Conservation (phyloP, 192 early-diverging fungal species). For the Helicostylum pulchrum region DNA sequence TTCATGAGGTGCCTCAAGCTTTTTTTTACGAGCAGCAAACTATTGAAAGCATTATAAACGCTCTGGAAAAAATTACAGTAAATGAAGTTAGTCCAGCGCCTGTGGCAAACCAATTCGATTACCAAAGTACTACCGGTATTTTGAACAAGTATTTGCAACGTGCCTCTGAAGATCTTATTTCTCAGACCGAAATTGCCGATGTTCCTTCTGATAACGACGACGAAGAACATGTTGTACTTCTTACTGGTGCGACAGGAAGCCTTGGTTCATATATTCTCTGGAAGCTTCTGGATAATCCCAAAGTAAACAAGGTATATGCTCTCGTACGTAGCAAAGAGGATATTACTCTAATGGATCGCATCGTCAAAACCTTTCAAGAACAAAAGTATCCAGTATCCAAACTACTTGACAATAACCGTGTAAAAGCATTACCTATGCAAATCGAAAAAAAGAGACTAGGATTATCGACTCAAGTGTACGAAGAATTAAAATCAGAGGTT, state of each 20-base stretch:
- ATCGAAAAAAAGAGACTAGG: conserved; percentile 24
- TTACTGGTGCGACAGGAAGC: conserved; percentile 38
- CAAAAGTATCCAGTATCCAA: conserved; percentile 14
- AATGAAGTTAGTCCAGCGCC: background rate
- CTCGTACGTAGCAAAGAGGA: conserved; percentile 27
- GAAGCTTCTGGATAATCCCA: conserved; percentile 17
- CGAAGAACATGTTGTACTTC: conserved; percentile 19
- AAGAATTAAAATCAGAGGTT: conserved; percentile 23
- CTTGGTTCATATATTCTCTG: conserved; percentile 27
- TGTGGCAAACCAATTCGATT: background rate
- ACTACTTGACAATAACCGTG: background rate
- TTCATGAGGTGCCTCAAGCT: conserved; percentile 17
- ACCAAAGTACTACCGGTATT: conserved; percentile 14
- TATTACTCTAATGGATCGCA: background rate
- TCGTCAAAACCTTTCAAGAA: conserved; percentile 18
- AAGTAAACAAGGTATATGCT: conserved; percentile 29
- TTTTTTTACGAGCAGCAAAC: conserved; percentile 29
- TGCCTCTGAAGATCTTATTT: conserved; percentile 12
- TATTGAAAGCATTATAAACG: background rate
- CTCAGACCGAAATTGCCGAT: background rate
- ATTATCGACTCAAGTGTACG: conserved; percentile 16
- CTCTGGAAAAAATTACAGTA: background rate
- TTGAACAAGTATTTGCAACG: conserved; percentile 10
- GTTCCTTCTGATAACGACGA: background rate
- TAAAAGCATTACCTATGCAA: conserved; percentile 16